A percentile compares a stretch with the other conserved stretches of the same genome.
phyloP scores from a whole-genome alignment of 148 eudicot genomes.

The Tetragonia tetragonoides region DNA sequence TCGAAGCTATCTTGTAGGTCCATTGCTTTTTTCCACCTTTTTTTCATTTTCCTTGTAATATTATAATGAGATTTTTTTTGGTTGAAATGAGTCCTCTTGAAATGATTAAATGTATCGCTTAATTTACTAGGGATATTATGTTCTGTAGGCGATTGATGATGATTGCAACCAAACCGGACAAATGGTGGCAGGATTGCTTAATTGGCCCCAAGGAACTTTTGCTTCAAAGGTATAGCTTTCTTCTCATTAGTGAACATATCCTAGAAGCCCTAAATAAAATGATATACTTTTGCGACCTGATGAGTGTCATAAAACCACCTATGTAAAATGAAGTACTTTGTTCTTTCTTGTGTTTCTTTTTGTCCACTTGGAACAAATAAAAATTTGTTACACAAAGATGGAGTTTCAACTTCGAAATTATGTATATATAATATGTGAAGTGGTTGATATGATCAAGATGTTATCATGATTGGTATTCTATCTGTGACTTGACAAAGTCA shows the following conservation, averaged over 20 bases:
- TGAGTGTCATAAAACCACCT: not conserved
- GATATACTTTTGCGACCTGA: not conserved
- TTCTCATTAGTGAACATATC: not conserved
- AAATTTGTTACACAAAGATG: not conserved
- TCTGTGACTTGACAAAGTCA: not conserved
- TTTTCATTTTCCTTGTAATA: not conserved
- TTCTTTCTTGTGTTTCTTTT: not conserved
- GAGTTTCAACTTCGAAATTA: not conserved
- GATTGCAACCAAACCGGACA: conserved; percentile 99
- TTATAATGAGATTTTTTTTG: not conserved
- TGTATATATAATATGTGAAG: not conserved
- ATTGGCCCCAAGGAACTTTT: conserved; percentile 98
- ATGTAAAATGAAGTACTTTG: not conserved
- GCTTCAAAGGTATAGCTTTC: conserved; percentile 75
- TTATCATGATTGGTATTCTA: not conserved
- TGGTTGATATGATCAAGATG: not conserved
- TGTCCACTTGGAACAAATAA: not conserved
- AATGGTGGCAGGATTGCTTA: conserved; percentile 94
- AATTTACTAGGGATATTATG: not conserved
- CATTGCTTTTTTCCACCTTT: not conserved
- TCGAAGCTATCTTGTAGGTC: not conserved
- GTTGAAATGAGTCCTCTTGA: not conserved
- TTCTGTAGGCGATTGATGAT: conserved; percentile 85
- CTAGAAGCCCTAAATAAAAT: not conserved
- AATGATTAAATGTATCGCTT: not conserved